Percentiles rank a stretch among this genome's conserved stretches.
These are phyloP conservation scores for Pseudogymnoascus sp. DNA, from an alignment of 2,329 filamentous ascomycete genomes.

Conservation along the genomic window DNA sequence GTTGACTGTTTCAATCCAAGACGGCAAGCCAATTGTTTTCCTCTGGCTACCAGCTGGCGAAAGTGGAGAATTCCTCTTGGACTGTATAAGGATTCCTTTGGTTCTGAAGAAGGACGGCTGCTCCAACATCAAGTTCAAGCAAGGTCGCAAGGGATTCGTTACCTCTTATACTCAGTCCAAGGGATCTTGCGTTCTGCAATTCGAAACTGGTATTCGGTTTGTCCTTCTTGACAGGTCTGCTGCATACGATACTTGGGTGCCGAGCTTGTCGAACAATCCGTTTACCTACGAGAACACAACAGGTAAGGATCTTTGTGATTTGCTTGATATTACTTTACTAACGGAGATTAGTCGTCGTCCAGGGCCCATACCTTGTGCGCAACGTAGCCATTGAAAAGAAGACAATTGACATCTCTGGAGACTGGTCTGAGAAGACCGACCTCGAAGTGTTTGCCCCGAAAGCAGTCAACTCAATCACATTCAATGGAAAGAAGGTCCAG, in stretches of 20 bases:
- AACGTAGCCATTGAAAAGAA: slow-evolving; percentile 32
- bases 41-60: slow-evolving; percentile 50
- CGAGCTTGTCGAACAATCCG: slow-evolving; percentile 33
- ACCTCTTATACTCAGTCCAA: slow-evolving; percentile 42
- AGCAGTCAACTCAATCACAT: slow-evolving; percentile 38
- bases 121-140: slow-evolving; percentile 36
- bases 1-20: slow-evolving; percentile 43
- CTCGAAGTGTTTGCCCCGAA: slow-evolving; percentile 43
- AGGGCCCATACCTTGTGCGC: slow-evolving; percentile 47
- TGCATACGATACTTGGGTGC: slow-evolving; percentile 52
- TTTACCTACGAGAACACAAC: not conserved
- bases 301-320: not conserved
- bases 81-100: slow-evolving; percentile 46
- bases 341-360: slow-evolving; percentile 37
- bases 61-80: slow-evolving; percentile 46
- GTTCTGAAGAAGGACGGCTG: slow-evolving; percentile 37
- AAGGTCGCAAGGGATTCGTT: slow-evolving; percentile 34
- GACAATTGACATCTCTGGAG: slow-evolving; percentile 38
- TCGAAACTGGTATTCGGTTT: slow-evolving; percentile 41
- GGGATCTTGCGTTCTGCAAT: slow-evolving; percentile 41
- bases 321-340: not conserved
- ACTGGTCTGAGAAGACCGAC: slow-evolving; percentile 34
- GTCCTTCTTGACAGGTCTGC: slow-evolving; percentile 46
- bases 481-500: slow-evolving; percentile 41
- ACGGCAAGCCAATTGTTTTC: slow-evolving; percentile 40